Conservation (phyloP, 2,329 filamentous ascomycete genomes). For the Xylaria multiplex region DNA sequence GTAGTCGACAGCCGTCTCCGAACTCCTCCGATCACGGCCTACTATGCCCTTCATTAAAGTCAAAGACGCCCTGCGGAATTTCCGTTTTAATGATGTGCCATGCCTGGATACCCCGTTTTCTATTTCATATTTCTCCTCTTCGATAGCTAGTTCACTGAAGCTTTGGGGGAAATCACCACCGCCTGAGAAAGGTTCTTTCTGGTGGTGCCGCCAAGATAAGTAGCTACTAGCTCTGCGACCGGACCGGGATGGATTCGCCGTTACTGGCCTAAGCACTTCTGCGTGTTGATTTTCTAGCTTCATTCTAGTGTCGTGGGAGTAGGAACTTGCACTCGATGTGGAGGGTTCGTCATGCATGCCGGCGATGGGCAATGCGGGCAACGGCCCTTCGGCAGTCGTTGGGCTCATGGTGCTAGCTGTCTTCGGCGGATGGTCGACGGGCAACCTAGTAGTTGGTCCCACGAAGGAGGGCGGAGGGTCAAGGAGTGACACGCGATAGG, state of each 20-base stretch:
- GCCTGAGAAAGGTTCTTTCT: slow-evolving; percentile 55
- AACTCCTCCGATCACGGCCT: slow-evolving; percentile 54
- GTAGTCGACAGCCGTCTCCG: slow-evolving; percentile 44
- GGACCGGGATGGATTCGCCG: slow-evolving; percentile 52
- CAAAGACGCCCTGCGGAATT: slow-evolving; percentile 65
- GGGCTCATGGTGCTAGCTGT: slow-evolving; percentile 36
- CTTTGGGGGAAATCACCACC: slow-evolving; percentile 46
- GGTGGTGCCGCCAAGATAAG: slow-evolving; percentile 58
- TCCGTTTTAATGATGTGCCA: slow-evolving; percentile 56
- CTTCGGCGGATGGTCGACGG: slow-evolving; percentile 13
- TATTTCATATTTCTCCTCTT: slow-evolving; percentile 41
- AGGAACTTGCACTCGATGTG: slow-evolving; percentile 45
- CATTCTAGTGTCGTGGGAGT: slow-evolving; percentile 46
- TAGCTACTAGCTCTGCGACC: slow-evolving; percentile 61
- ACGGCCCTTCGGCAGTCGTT: slow-evolving; percentile 38
- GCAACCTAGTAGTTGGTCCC: slow-evolving; percentile 17
- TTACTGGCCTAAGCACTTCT: slow-evolving; percentile 41
- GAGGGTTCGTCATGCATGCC: slow-evolving; percentile 39
- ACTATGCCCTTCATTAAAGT: slow-evolving; percentile 64
- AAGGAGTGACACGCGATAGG: slow-evolving; percentile 11
- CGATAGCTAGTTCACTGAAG: slow-evolving; percentile 41
- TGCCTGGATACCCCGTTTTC: slow-evolving; percentile 34
- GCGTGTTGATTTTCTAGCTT: slow-evolving; percentile 42
- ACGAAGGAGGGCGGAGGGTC: not conserved
- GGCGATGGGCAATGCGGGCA: slow-evolving; percentile 34